Base-by-base conservation (phyloP, 2,329 filamentous ascomycete genomes). In the Diatrype stigma region DNA sequence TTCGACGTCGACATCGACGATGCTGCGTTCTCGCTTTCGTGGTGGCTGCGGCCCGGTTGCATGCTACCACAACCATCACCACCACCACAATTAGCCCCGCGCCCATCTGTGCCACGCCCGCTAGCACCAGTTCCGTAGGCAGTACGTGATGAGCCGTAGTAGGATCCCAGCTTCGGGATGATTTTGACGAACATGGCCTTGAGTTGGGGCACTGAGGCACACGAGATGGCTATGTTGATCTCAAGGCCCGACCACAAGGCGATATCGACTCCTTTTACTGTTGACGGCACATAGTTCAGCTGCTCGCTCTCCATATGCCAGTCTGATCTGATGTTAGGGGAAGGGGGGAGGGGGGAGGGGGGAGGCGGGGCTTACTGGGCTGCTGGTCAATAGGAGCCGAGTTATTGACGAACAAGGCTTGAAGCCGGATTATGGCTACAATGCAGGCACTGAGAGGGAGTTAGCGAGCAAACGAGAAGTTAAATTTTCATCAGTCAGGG, bases 201-300 rank as follows among this genome's bases (percentile, higher is more conserved):
- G 2, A 71, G 53, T 1, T 66, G 62, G 0, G 67, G 66, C 0
- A 69, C 58, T 6, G 62, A 71, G 28, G 67, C 62, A 47, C 67
- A 70, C 19, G 66, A 60, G 14, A 70, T 68, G 32, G 62, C 65
- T 14, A 66, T 57, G 49, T 69, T 68, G 50, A 66, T 62, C 49
- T 70, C 66, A 42, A 70, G 60, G 19, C 56, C 56, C 3, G 64
- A 64, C 65, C 66, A 67, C 46, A 64, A 12, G 26, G 34, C 49
- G 16, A 49, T 49, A 28, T 54, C 49, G 19, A 51, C 30, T 35
- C 53, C 32, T 40, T 48, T 38, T 16, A 26, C 37, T 35, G n/a
- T n/a, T n/a, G n/a, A n/a, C n/a, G n/a, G n/a, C n/a, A n/a, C n/a
- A n/a, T n/a, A n/a, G n/a, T n/a, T n/a, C n/a, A n/a, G n/a, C n/a